A percentile compares a stretch with the other conserved stretches of the same genome.
Evolutionary conservation across 2,329 filamentous ascomycete species (phyloP).

Genomic region (Geosmithia morbida): DNA sequence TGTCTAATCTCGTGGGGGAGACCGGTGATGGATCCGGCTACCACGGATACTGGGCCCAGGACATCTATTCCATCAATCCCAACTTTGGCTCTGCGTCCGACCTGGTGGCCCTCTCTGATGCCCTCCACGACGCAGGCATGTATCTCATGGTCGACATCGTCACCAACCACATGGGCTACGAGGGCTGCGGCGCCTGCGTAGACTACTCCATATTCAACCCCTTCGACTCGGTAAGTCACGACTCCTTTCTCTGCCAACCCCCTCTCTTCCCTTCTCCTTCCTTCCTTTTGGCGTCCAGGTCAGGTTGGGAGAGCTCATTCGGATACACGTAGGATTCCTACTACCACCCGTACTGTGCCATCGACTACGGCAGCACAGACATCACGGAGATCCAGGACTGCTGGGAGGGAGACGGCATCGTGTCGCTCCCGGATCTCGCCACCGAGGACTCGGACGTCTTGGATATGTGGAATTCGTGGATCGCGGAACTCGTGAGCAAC

Average conservation of each 20-base stretch:
- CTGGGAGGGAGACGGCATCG: neutral
- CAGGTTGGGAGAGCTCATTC: neutral
- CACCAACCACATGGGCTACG: neutral
- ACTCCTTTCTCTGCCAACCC: too few species aligned
- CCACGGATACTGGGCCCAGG: neutral
- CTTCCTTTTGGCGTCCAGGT: too few species aligned
- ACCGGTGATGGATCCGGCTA: neutral
- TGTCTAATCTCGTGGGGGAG: neutral
- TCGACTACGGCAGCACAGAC: neutral
- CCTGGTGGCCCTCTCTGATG: neutral
- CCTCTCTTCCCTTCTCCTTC: too few species aligned
- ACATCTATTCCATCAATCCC: neutral
- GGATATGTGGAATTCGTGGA: neutral
- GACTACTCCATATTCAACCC: neutral
- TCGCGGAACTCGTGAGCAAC: neutral
- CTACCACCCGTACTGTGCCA: neutral
- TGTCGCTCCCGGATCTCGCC: neutral
- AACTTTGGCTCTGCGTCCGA: neutral
- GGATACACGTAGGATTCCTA: neutral
- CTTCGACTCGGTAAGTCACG: neutral
- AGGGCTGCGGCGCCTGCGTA: neutral
- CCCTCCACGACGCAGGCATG: neutral
- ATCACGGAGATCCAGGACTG: neutral
- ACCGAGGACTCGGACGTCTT: neutral
- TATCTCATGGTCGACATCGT: neutral